Evolutionary conservation across 176 grass and related monocot genomes (phyloP).

Genomic region (Rhynchospora breviuscula): DNA sequence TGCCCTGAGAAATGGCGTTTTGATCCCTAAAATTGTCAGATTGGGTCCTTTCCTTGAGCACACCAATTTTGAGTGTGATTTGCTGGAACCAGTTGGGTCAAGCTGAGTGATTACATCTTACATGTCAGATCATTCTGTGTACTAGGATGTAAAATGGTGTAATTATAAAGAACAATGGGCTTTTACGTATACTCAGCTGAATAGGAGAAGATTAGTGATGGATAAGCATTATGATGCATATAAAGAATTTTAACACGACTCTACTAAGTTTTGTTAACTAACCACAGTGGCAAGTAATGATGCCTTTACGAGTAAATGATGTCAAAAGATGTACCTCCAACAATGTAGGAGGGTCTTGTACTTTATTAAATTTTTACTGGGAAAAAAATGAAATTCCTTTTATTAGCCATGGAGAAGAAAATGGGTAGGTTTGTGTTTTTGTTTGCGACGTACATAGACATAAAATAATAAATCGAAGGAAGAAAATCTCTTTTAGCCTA

Average conservation of each 20-base stretch:
- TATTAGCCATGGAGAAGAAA: neutral
- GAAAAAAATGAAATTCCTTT: neutral
- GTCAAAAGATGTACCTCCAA: neutral
- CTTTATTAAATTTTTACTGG: neutral
- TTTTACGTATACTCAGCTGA: neutral
- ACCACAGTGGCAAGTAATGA: neutral
- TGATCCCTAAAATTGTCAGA: conserved; percentile 71
- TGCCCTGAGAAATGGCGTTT: conserved; percentile 53
- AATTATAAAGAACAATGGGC: neutral
- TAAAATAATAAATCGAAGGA: neutral
- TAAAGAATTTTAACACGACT: neutral
- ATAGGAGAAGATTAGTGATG: neutral
- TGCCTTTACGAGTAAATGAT: neutral
- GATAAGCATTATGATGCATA: neutral
- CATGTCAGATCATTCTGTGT: neutral
- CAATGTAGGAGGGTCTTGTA: neutral
- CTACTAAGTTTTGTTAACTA: neutral
- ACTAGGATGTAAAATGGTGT: neutral
- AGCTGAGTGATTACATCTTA: neutral
- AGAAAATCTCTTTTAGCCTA: neutral
- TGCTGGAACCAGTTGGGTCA: conserved; percentile 37
- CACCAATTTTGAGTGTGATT: conserved; percentile 78
- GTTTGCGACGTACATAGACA: too few species aligned
- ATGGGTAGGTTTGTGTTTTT: too few species aligned
- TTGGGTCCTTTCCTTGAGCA: conserved; percentile 68